A percentile compares a stretch with the other conserved stretches of the same genome.
Evolutionary conservation across 805 yeast species (phyloP).

Genomic region (Cyberlindnera saturnus): DNA sequence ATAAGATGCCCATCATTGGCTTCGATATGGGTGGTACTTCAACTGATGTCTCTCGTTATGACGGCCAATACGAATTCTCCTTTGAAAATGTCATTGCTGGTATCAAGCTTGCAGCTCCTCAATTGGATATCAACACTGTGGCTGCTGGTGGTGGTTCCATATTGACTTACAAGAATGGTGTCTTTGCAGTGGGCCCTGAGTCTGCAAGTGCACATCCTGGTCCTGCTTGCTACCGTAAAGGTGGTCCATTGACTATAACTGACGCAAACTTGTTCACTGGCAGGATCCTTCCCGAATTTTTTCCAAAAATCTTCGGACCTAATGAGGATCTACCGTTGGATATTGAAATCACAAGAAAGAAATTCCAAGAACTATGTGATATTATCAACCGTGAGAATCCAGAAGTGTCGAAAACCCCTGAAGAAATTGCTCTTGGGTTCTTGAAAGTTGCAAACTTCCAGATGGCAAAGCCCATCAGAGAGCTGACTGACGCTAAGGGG

Average conservation of each 20-base stretch:
- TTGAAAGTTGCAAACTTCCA: constrained; percentile 39
- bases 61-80: constrained; percentile 24
- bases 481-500: constrained; percentile 41
- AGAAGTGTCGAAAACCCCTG: constrained; percentile 28
- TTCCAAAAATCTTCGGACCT: constrained; percentile 43
- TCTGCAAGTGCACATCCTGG: constrained; percentile 44
- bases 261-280: constrained; percentile 41
- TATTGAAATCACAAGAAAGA: constrained; percentile 26
- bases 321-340: constrained; percentile 36
- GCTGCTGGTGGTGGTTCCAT: constrained; percentile 35
- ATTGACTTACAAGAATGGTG: constrained; percentile 28
- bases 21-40: constrained; percentile 39
- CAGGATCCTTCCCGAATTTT: constrained; percentile 33
- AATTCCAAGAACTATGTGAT: constrained; percentile 32
- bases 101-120: constrained; percentile 34
- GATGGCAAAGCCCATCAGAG: constrained; percentile 44
- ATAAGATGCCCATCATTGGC: constrained; percentile 30
- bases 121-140: constrained; percentile 32
- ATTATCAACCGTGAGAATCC: constrained; percentile 31
- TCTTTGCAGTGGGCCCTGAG: constrained; percentile 41
- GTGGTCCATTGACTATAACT: constrained; percentile 42
- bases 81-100: constrained; percentile 34
- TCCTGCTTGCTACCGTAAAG: constrained; percentile 42
- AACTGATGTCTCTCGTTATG: constrained; percentile 33
- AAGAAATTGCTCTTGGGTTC: constrained; percentile 41